These are phyloP conservation scores for Magnusiomyces fungicola DNA, from an alignment of 1,139 yeast species.

Conservation along the genomic window DNA sequence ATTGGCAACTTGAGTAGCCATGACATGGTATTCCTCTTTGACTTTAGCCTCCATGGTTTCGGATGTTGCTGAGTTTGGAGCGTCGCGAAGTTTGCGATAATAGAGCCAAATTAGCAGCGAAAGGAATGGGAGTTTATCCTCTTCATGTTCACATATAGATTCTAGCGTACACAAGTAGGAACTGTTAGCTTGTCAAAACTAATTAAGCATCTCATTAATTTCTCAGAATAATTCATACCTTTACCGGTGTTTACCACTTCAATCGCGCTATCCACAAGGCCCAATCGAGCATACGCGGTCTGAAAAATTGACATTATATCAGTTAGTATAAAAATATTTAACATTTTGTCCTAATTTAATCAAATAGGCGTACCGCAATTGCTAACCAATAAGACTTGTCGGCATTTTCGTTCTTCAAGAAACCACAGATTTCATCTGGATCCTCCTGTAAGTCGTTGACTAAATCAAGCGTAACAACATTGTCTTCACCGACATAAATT, in stretches of 20 bases:
- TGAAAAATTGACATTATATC: slow-evolving; percentile 14
- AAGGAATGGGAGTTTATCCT: slow-evolving; percentile 49
- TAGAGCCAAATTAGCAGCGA: slow-evolving; percentile 71
- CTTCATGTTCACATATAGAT: slow-evolving; percentile 34
- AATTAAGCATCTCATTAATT: slow-evolving; percentile 5
- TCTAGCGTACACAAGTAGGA: slow-evolving; percentile 9
- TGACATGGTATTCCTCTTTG: slow-evolving; percentile 24
- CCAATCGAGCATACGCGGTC: slow-evolving; percentile 64
- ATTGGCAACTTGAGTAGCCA: slow-evolving; percentile 29
- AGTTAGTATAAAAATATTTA: too few species aligned
- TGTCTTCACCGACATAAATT: slow-evolving; percentile 36
- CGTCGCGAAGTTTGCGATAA: slow-evolving; percentile 42
- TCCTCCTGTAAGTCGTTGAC: slow-evolving; percentile 81
- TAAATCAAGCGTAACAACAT: slow-evolving; percentile 36
- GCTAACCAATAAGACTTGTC: slow-evolving; percentile 75
- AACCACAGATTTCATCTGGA: slow-evolving; percentile 69
- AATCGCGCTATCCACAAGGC: slow-evolving; percentile 53
- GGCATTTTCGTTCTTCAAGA: slow-evolving; percentile 73
- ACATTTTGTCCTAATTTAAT: not conserved
- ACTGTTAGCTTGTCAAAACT: not conserved
- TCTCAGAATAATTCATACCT: slow-evolving; percentile 17
- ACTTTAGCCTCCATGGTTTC: slow-evolving; percentile 17
- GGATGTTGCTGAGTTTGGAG: slow-evolving; percentile 28
- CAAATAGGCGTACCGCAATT: slow-evolving; percentile 41
- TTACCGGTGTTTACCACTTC: slow-evolving; percentile 59